A percentile compares a stretch with the other conserved stretches of the same genome.
phyloP scores from a whole-genome alignment of 75 land plant species.

The Pinus albicaulis region DNA sequence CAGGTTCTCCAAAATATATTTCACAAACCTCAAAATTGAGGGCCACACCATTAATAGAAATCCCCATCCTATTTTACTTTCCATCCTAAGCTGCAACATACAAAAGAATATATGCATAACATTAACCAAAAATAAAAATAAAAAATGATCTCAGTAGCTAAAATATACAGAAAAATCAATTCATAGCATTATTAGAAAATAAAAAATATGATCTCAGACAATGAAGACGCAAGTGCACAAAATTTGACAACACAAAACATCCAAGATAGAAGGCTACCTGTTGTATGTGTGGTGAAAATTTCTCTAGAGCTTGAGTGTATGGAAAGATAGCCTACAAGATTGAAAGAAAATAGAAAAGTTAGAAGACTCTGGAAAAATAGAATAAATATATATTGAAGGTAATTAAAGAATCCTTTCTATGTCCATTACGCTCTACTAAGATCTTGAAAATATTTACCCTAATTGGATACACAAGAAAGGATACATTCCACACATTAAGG shows the following conservation, averaged over 20 bases:
- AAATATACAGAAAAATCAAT: neutral
- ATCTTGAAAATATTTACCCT: slow-evolving; percentile 48
- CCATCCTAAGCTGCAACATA: slow-evolving; percentile 74
- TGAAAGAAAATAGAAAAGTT: neutral
- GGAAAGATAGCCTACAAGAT: slow-evolving; percentile 73
- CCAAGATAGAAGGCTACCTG: slow-evolving; percentile 39
- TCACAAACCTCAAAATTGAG: no score
- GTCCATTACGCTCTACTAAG: neutral
- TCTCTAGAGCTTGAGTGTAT: slow-evolving; percentile 92
- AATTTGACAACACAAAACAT: neutral
- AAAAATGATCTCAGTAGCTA: slow-evolving; percentile 21
- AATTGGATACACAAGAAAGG: slow-evolving; percentile 90
- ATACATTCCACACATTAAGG: slow-evolving; percentile 93
- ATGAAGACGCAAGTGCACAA: neutral
- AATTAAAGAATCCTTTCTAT: neutral
- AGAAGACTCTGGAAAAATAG: neutral
- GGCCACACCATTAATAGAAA: slow-evolving; percentile 83
- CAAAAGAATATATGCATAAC: no score
- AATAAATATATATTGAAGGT: neutral
- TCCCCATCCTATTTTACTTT: slow-evolving; percentile 95
- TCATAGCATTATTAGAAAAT: neutral
- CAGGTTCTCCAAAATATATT: slow-evolving; percentile 98
- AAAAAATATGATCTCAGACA: neutral
- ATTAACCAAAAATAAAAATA: no score
- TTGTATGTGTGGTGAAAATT: slow-evolving; percentile 96